Conservation (phyloP, 306 rosid species). For the Oxytropis ochrocephala region DNA sequence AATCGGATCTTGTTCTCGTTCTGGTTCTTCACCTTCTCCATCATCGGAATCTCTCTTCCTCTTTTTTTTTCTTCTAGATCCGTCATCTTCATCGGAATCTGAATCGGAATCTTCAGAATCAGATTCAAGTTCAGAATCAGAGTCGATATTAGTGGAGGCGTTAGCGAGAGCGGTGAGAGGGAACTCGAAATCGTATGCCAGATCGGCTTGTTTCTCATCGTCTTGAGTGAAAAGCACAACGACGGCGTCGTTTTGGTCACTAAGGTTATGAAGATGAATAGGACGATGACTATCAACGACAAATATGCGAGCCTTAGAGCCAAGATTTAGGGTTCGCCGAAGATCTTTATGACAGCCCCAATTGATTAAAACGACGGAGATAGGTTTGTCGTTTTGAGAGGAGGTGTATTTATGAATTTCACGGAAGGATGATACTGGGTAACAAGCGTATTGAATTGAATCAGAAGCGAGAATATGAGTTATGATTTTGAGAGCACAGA, state of each 20-base stretch:
- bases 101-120: background rate
- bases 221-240: slow-evolving; percentile 68
- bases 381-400: slow-evolving; percentile 12
- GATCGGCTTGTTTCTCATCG: slow-evolving; percentile 78
- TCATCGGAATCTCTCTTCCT: background rate
- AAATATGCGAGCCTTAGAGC: slow-evolving; percentile 46
- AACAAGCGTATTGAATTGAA: slow-evolving; percentile 66
- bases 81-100: background rate
- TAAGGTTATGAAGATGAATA: slow-evolving; percentile 73
- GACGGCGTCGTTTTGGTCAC: slow-evolving; percentile 61
- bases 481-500: slow-evolving; percentile 71
- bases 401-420: slow-evolving; percentile 61
- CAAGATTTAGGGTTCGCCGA: slow-evolving; percentile 35
- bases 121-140: background rate
- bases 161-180: slow-evolving; percentile 58
- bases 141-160: slow-evolving; percentile 35
- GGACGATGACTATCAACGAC: slow-evolving; percentile 93
- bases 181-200: slow-evolving; percentile 60
- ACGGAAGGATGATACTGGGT: slow-evolving; percentile 76
- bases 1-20: slow-evolving; percentile 49
- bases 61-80: background rate
- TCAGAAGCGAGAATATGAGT: slow-evolving; percentile 80
- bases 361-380: slow-evolving; percentile 61
- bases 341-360: slow-evolving; percentile 90
- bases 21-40: slow-evolving; percentile 13